Percentiles rank a stretch among this genome's conserved stretches.
Evolutionary conservation across 176 grass and related monocot species (phyloP).

Genomic region (Chrysopogon serrulatus): DNA sequence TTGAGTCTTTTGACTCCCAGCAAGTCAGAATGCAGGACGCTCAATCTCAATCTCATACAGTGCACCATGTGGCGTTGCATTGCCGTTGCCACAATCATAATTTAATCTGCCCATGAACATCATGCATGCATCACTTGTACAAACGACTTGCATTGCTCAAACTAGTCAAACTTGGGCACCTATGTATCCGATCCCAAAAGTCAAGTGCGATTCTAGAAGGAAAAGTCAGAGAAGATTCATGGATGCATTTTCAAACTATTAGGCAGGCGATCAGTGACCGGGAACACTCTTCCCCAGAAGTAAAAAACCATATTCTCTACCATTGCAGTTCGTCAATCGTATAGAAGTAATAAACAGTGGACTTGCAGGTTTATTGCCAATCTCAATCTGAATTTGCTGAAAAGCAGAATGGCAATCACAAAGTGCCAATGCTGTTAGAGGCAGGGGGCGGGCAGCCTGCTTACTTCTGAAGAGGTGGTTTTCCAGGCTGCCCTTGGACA

Average conservation of each 20-base stretch:
- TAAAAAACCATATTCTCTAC: neutral
- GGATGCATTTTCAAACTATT: neutral
- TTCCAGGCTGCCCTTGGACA: conserved; percentile 87
- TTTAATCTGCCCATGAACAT: neutral
- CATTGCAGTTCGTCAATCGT: neutral
- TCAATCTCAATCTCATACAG: neutral
- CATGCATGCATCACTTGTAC: neutral
- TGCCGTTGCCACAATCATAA: neutral
- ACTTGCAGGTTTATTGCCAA: neutral
- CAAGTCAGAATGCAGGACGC: neutral
- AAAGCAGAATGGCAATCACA: neutral
- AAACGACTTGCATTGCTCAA: neutral
- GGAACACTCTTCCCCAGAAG: neutral
- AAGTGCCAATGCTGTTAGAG: neutral
- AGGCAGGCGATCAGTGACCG: neutral
- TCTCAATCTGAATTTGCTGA: neutral
- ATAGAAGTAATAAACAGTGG: neutral
- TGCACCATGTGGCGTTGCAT: neutral
- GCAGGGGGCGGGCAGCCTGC: neutral
- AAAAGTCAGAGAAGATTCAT: neutral
- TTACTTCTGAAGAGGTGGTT: conserved; percentile 85
- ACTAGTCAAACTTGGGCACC: neutral
- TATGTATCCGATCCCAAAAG: neutral
- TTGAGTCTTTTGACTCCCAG: neutral
- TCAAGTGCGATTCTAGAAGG: conserved; percentile 1